Conservation (phyloP, 1,284 basidiomycete genomes). For the Wallemia hederae region DNA sequence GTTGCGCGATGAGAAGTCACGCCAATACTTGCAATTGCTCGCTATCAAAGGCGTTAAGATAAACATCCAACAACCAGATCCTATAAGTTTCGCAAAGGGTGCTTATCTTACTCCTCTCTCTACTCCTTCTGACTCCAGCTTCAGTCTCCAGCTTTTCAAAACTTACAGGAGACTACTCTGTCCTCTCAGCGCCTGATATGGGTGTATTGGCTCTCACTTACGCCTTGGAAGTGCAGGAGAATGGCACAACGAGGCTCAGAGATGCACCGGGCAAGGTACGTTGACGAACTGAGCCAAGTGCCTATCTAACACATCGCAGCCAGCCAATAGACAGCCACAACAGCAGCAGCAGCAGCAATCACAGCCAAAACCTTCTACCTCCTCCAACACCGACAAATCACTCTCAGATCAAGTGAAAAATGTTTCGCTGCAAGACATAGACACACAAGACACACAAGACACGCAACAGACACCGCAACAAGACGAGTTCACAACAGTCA, state of each 20-base stretch:
- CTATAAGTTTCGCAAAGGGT: slow-evolving; percentile 48
- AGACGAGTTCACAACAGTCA: background rate
- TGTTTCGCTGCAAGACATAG: background rate
- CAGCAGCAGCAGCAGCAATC: background rate
- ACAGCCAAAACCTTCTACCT: too few relatives aligned
- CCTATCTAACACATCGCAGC: background rate
- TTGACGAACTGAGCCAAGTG: too few relatives aligned
- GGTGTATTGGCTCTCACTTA: slow-evolving; percentile 72
- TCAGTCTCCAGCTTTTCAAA: slow-evolving; percentile 69
- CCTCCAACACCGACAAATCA: too few relatives aligned
- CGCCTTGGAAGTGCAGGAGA: slow-evolving; percentile 31
- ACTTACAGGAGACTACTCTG: slow-evolving; percentile 86
- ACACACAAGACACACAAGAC: too few relatives aligned
- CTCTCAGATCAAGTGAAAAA: background rate
- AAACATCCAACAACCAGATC: slow-evolving; percentile 38
- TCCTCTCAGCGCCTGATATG: slow-evolving; percentile 70
- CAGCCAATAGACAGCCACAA: too few relatives aligned
- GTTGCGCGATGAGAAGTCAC: slow-evolving; percentile 52
- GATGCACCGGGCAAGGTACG: slow-evolving; percentile 17
- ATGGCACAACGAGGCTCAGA: slow-evolving; percentile 22
- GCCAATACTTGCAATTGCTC: slow-evolving; percentile 53
- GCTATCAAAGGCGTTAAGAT: slow-evolving; percentile 36
- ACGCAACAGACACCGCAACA: background rate
- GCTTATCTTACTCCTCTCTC: slow-evolving; percentile 11
- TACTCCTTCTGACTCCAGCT: background rate